Base-by-base conservation (phyloP, 768 basidiomycete species). In the Tulasnella calospora region DNA sequence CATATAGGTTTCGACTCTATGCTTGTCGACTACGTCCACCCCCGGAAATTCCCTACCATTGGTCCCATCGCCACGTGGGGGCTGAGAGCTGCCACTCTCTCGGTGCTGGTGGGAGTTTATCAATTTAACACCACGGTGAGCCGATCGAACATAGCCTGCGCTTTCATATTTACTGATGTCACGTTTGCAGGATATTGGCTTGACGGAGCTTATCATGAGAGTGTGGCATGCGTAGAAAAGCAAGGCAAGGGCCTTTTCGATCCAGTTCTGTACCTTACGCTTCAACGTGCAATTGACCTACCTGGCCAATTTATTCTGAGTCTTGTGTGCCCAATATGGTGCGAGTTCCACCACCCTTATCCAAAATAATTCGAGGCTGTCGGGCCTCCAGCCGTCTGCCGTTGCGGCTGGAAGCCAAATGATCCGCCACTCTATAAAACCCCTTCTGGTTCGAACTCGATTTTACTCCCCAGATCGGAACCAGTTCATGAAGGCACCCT, bases 81-180 rank as follows among this genome's bases (percentile, higher is more conserved):
- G 10, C 87, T 98, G 77, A 89, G 95, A 71, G 84, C 89, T 8
- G 86, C 90, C 7, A 98, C 98, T 38, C 89, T 91, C 51, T 94
- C 91, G 30, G 90, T 93, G 6, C 88, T 96, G 74, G 90, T 95
- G 69, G 97, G 98, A 21, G 89, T 98, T 8, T 99, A 98, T 86
- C 93, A 98, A 84, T 98, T 99, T 88, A 98, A 99, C 87, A 98
- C 98, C 61, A 95, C 80, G 96, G 98, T 98, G 81, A 81, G 93
- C 44, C 41, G 27, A 27, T 51, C 35, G 67, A 19, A n/a, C 74
- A 51, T 70, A 79, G 17, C 75, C 13, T 79, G 78, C 55, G 57
- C 40, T 40, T 70, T 15, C 21, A 27, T 33, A 38, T 19, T 77
- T n/a, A 27, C 70, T 46, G 23, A 38, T 38, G 30, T n/a, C 38